Evolutionary conservation across 2,329 filamentous ascomycete species (phyloP).

Genomic region (Dryadomyces quercivorus): DNA sequence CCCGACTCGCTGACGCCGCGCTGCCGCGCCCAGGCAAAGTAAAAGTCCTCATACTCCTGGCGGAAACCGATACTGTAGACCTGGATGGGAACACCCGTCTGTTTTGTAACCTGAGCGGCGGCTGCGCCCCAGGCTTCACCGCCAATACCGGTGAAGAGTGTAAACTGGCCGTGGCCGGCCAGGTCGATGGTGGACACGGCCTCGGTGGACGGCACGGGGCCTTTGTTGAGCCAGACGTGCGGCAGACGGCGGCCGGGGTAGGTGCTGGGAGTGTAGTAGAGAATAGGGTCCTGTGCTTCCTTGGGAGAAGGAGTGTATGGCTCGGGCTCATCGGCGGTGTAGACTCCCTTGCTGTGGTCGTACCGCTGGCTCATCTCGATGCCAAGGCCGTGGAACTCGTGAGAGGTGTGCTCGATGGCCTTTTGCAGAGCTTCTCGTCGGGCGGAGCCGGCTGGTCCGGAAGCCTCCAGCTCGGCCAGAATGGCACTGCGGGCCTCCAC

Average conservation of each 20-base stretch:
- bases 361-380: conserved; percentile 50
- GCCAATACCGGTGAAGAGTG: conserved; percentile 40
- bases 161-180: conserved; percentile 41
- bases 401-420: conserved; percentile 28
- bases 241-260: conserved; percentile 48
- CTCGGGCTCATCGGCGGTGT: conserved; percentile 27
- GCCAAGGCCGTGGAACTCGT: conserved; percentile 43
- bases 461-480: conserved; percentile 28
- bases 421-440: conserved; percentile 26
- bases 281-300: conserved; percentile 22
- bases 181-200: conserved; percentile 46
- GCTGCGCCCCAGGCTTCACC: conserved; percentile 44
- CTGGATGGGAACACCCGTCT: conserved; percentile 32
- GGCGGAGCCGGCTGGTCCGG: conserved; percentile 22
- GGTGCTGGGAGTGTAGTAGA: conserved; percentile 33
- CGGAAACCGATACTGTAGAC: conserved; percentile 41
- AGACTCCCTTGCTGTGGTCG: conserved; percentile 30
- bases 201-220: conserved; percentile 23
- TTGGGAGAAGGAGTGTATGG: conserved; percentile 10
- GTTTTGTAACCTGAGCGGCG: conserved; percentile 23
- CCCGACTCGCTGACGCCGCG: conserved; percentile 45
- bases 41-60: conserved; percentile 49
- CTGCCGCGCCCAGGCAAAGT: conserved; percentile 43
- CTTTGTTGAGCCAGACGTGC: conserved; percentile 47
- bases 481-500: conserved; percentile 24